Evolutionary conservation across 768 basidiomycete genomes (phyloP).

Genomic region (Clavaria fumosa): DNA sequence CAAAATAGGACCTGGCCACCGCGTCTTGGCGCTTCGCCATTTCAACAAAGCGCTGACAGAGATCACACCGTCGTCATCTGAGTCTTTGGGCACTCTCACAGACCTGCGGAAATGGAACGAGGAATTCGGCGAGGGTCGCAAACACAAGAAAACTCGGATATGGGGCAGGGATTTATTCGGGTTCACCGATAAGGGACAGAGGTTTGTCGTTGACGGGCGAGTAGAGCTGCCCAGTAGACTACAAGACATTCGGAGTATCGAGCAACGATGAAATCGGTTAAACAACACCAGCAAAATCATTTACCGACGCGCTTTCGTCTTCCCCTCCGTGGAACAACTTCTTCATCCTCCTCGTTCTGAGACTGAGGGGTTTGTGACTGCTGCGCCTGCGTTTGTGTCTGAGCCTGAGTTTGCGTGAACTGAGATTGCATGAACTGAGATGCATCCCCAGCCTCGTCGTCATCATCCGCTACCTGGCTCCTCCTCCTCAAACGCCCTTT

Average conservation of each 20-base stretch:
- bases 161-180: constrained; percentile 88
- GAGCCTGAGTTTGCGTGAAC: not conserved
- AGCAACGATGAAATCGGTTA: not conserved
- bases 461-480: constrained; percentile 28
- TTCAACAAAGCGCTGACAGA: constrained; percentile 78
- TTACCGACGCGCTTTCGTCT: too few relatives aligned
- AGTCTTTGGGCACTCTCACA: constrained; percentile 56
- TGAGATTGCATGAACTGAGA: too few relatives aligned
- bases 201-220: constrained; percentile 27
- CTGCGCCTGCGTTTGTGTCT: constrained; percentile 13
- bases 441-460: constrained; percentile 21
- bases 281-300: too few relatives aligned
- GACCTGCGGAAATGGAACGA: constrained; percentile 84
- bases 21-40: constrained; percentile 41
- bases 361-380: too few relatives aligned
- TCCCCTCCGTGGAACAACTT: constrained; percentile 15
- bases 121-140: constrained; percentile 79
- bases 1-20: too few relatives aligned
- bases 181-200: constrained; percentile 39
- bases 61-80: constrained; percentile 81
- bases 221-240: constrained; percentile 15
- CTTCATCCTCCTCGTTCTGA: constrained; percentile 20
- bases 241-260: not conserved
- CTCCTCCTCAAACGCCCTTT: constrained; percentile 27
- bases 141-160: constrained; percentile 50